These are phyloP conservation scores for Bacidia rubella DNA, from an alignment of 495 filamentous ascomycete species.

Conservation along the genomic window DNA sequence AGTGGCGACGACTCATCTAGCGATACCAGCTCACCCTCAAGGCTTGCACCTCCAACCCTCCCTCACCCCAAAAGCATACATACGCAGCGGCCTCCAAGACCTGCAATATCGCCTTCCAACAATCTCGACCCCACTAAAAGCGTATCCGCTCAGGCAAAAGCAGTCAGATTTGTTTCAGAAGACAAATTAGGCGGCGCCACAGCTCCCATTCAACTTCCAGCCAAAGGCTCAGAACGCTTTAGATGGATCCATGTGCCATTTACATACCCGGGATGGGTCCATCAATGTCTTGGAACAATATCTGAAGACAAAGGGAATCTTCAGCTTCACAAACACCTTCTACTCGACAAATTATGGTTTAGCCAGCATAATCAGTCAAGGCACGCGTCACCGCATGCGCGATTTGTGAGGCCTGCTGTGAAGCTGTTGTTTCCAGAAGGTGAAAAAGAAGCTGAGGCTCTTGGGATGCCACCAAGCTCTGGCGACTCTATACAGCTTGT, in stretches of 20 bases:
- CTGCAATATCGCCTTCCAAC: too few relatives aligned
- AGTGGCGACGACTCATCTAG: background rate
- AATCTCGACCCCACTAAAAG: background rate
- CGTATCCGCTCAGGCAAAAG: background rate
- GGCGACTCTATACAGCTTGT: constrained; percentile 26
- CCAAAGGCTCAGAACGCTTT: constrained; percentile 34
- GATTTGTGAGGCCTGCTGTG: constrained; percentile 31
- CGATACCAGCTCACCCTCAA: background rate
- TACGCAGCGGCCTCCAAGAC: background rate
- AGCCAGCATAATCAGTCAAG: constrained; percentile 31
- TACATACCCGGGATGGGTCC: constrained; percentile 54
- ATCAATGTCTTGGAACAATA: constrained; percentile 29
- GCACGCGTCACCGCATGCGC: constrained; percentile 33
- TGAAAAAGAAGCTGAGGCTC: constrained; percentile 17
- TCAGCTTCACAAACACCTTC: constrained; percentile 36
- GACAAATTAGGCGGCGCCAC: background rate
- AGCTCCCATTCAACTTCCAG: constrained; percentile 29
- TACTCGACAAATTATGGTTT: constrained; percentile 34
- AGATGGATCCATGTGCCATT: constrained; percentile 56
- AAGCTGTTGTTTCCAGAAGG: constrained; percentile 21
- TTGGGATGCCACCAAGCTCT: constrained; percentile 15
- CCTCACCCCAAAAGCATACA: background rate
- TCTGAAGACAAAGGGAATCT: constrained; percentile 25
- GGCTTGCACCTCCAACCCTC: background rate
- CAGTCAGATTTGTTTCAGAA: background rate